Evolutionary conservation across 495 filamentous ascomycete genomes (phyloP).

Genomic region (Pseudoneurospora amorphoporcata): DNA sequence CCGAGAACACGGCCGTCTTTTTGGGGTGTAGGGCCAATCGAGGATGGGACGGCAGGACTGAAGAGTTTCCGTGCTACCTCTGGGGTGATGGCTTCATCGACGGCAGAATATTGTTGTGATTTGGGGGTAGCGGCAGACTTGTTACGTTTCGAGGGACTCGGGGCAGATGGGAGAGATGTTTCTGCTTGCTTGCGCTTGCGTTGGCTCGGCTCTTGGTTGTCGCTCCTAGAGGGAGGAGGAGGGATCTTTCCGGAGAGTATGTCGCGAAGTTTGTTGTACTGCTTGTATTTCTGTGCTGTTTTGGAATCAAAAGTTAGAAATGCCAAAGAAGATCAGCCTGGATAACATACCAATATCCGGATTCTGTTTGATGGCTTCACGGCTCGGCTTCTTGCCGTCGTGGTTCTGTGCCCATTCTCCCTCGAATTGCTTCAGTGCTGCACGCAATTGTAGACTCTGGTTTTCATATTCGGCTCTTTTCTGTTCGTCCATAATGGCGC

Average conservation of each 20-base stretch:
- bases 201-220: conserved; percentile 23
- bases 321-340: background rate
- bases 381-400: conserved; percentile 63
- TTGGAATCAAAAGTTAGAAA: background rate
- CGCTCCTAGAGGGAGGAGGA: conserved; percentile 23
- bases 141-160: conserved; percentile 37
- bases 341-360: conserved; percentile 59
- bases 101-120: conserved; percentile 4
- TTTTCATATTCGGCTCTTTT: conserved; percentile 28
- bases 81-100: background rate
- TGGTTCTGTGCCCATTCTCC: conserved; percentile 58
- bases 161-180: conserved; percentile 24
- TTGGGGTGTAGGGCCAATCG: conserved; percentile 81
- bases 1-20: conserved; percentile 79
- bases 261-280: conserved; percentile 67
- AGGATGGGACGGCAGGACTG: conserved; percentile 44
- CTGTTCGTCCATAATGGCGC: conserved; percentile 31
- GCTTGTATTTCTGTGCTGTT: conserved; percentile 80
- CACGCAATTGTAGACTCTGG: conserved; percentile 44
- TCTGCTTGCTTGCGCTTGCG: conserved; percentile 27
- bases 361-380: conserved; percentile 80
- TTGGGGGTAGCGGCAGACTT: conserved; percentile 30
- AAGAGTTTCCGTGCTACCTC: conserved; percentile 43
- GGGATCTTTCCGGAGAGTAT: conserved; percentile 41
- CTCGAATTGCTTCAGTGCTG: conserved; percentile 83